These are phyloP conservation scores for Penicillium sp. DNA, from an alignment of 2,329 filamentous ascomycete species.

Conservation along the genomic window DNA sequence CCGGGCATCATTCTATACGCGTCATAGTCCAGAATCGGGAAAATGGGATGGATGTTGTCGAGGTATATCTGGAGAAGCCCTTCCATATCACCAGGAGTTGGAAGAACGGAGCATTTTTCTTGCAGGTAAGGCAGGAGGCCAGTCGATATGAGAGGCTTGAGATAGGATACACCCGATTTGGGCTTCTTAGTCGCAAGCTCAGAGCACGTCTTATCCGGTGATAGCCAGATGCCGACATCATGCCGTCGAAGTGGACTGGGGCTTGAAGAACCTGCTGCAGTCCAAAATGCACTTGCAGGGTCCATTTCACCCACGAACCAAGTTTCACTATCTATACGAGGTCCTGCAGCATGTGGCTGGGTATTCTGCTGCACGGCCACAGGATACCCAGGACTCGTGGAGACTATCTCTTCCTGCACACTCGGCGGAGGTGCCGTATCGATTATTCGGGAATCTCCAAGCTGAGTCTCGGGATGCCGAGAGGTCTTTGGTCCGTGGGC, in stretches of 20 bases:
- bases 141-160: background rate
- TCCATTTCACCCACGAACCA: slow-evolving; percentile 5
- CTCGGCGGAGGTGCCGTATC: background rate
- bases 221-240: slow-evolving; percentile 1
- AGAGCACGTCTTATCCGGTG: background rate
- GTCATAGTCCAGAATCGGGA: background rate
- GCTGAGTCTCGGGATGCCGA: background rate
- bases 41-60: background rate
- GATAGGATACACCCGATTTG: background rate
- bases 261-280: background rate
- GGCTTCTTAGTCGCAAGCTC: background rate
- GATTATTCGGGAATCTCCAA: background rate
- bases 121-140: background rate
- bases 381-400: background rate
- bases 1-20: background rate
- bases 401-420: background rate
- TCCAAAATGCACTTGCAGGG: slow-evolving; percentile 3
- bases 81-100: background rate
- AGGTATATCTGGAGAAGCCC: background rate
- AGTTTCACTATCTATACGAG: slow-evolving; percentile 1
- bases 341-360: background rate
- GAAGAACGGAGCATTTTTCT: background rate
- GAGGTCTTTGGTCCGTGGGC: background rate
- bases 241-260: background rate
- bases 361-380: background rate